Evolutionary conservation across 2,329 filamentous ascomycete genomes (phyloP).

Genomic region (Talaromyces sp.): DNA sequence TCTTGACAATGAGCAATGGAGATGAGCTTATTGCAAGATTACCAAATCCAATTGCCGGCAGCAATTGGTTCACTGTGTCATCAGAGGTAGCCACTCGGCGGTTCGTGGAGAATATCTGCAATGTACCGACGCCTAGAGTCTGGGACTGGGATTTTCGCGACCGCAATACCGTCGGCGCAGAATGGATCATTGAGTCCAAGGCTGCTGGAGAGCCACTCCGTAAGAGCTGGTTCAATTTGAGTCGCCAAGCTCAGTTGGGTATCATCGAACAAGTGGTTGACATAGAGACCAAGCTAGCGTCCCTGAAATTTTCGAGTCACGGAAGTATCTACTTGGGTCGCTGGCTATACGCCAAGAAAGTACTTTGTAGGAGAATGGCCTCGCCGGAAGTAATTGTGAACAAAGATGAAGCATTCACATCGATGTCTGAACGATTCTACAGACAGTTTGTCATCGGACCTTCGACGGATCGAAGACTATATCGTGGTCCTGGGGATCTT

Average conservation of each 20-base stretch:
- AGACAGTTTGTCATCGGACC: slow-evolving; percentile 10
- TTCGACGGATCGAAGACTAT: slow-evolving; percentile 11
- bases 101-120: slow-evolving; percentile 19
- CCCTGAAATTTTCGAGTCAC: slow-evolving; percentile 21
- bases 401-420: background rate
- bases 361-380: background rate
- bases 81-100: slow-evolving; percentile 27
- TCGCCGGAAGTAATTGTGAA: background rate
- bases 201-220: slow-evolving; percentile 30
- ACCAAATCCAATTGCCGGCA: slow-evolving; percentile 22
- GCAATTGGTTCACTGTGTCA: slow-evolving; percentile 22
- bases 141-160: slow-evolving; percentile 33
- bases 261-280: slow-evolving; percentile 23
- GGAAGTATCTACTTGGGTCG: slow-evolving; percentile 24
- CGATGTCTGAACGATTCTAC: background rate
- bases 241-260: slow-evolving; percentile 14
- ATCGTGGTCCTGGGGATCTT: slow-evolving; percentile 1
- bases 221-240: slow-evolving; percentile 28
- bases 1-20: slow-evolving; percentile 27
- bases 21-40: slow-evolving; percentile 22
- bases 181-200: slow-evolving; percentile 42
- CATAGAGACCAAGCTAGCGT: slow-evolving; percentile 23
- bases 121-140: slow-evolving; percentile 36
- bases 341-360: background rate
- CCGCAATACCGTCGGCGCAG: slow-evolving; percentile 37